Evolutionary conservation across 495 filamentous ascomycete species (phyloP), one percentile per base, ranked within the genome.

Genomic region (Talaromyces nanjingensis): DNA sequence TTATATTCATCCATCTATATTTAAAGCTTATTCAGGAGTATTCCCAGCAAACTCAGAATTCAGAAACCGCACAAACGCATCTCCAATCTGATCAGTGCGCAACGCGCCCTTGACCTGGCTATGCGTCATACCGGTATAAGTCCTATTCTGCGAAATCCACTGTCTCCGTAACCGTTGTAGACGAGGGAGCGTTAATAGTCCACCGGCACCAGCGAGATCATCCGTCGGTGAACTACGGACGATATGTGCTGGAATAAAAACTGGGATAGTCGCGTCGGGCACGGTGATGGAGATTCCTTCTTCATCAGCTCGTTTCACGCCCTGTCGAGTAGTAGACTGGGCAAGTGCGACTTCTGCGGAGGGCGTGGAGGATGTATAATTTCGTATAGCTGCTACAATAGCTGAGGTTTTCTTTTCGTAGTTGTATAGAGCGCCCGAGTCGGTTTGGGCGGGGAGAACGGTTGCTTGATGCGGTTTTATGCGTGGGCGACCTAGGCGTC

Each of bases 341-440:
- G 91, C 88, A 73, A 81, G 65, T 0, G 77, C 73, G 0, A 70
- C 67, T 18, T 77, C 73, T 0, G 77, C 78, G 14, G 78, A 78
- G 7, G 78, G 76, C 9, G 73, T 70, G 1, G 67, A 31, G 47
- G 70, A 71, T 1, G 77, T 77, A 53, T 86, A 91, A 39, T 86
- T 83, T 53, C 91, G 76, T 34, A 98, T 86, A n/a, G 79, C 77
- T 62, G 84, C 82, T 11, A 98, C 80, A 18, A 98, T 84, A 18
- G 89, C 90, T 64, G 94, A 91, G 14, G 93, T 97, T 58, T 84
- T 84, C 62, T 87, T 87, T 69, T 97, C 93, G 39, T 97, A 83
- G 64, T 88, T 84, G 71, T 97, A 92, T 33, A 98, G 81, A 53
- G 93, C 93, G 67, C 90, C 86, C 9, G 89, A 84, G 67, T 88